Base-by-base conservation (phyloP, 192 early-diverging fungal genomes). In the Endogone sp. region DNA sequence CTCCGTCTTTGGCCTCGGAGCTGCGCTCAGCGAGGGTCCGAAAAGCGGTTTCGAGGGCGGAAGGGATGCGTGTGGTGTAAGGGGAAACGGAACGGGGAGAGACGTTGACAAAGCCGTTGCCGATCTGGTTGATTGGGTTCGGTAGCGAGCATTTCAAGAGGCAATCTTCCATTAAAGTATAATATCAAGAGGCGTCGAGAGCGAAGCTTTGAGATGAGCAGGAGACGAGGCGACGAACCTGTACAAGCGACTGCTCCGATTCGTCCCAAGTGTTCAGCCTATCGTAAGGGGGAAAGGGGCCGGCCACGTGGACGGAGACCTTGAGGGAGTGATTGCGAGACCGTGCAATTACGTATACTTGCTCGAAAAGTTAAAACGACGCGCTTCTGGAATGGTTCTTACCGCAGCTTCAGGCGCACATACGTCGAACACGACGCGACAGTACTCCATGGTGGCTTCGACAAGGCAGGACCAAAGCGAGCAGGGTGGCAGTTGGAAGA, bases 241-340 rank as follows among this genome's bases (percentile, higher is more conserved):
- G 24, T 22, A 60, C 64, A 59, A 55, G 55, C 22, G 55, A 67
- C 28, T 67, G 30, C 65, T 72, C 67, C 59, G 61, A 66, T 27
- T 58, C 56, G 31, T 72, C n/a, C 71, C 71, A 72, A 2, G 44
- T 62, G 31, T 67, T 72, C 20, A 72, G 64, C 16, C 62, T 24
- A 20, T 29, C 44, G 23, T 16, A 58, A 62, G 37, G 29, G 55
- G 31, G 27, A 16, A 64, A 56, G 56, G 29, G 30, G 3, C 71
- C 71, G 9, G 71, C 71, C 25, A 66, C 58, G 23, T 72, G 71
- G 62, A 72, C 66, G n/a, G 71, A 72, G 8, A 71, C 30, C 70
- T 71, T 30, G 3, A n/a, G n/a, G 54, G 23, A 13, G 11, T 29
- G 25, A 0, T 27, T 66, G 21, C 24, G 21, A 68, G 29, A 69